Percentiles rank a stretch among this genome's conserved stretches.
phyloP scores from a whole-genome alignment of 1,284 basidiomycete species.

The Trichosporon coremiiforme region DNA sequence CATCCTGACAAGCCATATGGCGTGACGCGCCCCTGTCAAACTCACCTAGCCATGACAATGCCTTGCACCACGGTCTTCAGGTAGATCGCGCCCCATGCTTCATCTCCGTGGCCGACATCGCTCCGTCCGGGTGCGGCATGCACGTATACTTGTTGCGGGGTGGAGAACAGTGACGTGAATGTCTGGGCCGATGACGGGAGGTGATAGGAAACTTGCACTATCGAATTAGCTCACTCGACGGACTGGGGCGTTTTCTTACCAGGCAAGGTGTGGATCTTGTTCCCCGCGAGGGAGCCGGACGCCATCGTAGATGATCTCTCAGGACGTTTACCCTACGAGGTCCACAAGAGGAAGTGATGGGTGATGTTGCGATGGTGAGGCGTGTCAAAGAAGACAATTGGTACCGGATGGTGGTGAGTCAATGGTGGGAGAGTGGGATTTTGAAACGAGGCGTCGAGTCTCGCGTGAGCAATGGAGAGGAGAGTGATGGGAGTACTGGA shows the following conservation, averaged over 20 bases:
- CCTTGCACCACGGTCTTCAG: constrained; percentile 52
- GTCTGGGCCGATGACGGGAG: constrained; percentile 44
- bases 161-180: constrained; percentile 45
- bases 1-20: constrained; percentile 16
- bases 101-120: constrained; percentile 36
- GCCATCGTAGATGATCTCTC: constrained; percentile 27
- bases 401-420: background rate
- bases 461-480: background rate
- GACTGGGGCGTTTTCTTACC: constrained; percentile 35
- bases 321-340: background rate
- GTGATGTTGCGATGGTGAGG: constrained; percentile 16
- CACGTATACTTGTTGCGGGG: constrained; percentile 51
- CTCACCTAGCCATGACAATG: constrained; percentile 51
- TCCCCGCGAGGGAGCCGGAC: constrained; percentile 37
- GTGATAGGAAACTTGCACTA: constrained; percentile 51
- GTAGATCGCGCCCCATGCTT: constrained; percentile 52
- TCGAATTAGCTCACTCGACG: constrained; percentile 7
- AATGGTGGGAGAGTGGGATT: constrained; percentile 2
- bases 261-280: constrained; percentile 50
- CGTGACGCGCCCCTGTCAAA: constrained; percentile 11
- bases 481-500: background rate
- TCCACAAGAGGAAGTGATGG: background rate
- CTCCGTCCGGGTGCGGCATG: constrained; percentile 36
- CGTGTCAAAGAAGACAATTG: background rate
- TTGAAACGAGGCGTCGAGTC: background rate